These are phyloP conservation scores for Hemileia vastatrix DNA, from an alignment of 1,284 basidiomycete species.

Conservation along the genomic window DNA sequence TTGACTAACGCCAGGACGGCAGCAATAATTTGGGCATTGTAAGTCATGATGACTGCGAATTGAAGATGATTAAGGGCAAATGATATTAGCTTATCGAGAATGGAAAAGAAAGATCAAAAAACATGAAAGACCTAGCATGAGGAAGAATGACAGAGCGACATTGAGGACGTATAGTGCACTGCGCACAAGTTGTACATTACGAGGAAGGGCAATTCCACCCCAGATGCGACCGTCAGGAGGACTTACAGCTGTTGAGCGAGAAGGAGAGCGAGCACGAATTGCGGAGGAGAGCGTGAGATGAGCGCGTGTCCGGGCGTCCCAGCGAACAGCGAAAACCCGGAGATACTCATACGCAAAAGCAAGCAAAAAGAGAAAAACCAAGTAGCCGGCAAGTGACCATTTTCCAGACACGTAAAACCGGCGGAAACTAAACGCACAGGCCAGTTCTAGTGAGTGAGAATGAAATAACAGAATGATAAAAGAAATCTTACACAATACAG, in stretches of 20 bases:
- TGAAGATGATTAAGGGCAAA: not conserved
- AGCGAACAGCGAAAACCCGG: constrained; percentile 5
- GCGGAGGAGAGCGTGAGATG: constrained; percentile 2
- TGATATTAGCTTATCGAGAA: not conserved
- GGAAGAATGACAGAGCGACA: constrained; percentile 19
- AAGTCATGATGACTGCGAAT: constrained; percentile 18
- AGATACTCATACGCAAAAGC: constrained; percentile 17
- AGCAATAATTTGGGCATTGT: constrained; percentile 29
- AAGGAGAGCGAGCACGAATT: not conserved
- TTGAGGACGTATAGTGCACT: constrained; percentile 17
- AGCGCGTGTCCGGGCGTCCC: constrained; percentile 5
- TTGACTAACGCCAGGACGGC: constrained; percentile 27
- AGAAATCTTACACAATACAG: constrained; percentile 16
- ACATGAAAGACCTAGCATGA: constrained; percentile 10
- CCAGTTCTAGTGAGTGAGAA: not conserved
- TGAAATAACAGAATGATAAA: not conserved
- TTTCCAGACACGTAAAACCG: constrained; percentile 20
- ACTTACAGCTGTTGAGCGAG: not conserved
- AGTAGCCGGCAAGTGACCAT: constrained; percentile 5
- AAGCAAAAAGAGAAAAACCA: constrained; percentile 8
- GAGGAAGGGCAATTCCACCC: constrained; percentile 9
- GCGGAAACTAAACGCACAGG: constrained; percentile 2
- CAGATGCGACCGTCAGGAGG: not conserved
- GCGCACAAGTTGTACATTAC: constrained; percentile 10
- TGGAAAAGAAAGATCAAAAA: not conserved